Base-by-base conservation (phyloP, 2,329 filamentous ascomycete genomes). In the Chaetomiaceae sp. region DNA sequence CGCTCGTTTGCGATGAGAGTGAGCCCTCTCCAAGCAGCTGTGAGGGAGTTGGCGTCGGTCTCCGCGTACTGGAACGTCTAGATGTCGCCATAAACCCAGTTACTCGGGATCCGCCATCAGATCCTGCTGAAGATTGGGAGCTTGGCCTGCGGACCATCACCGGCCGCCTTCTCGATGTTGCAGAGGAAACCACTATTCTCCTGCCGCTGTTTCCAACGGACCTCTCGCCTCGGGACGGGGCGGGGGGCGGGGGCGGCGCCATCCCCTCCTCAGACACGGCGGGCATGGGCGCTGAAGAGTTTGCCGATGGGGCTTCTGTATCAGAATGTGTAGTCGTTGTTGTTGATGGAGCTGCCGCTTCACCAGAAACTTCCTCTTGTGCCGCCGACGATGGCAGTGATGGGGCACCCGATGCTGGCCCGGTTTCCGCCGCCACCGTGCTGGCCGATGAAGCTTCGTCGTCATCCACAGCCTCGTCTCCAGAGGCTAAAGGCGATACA, bases 401-500 rank as follows among this genome's bases (percentile, higher is more conserved):
- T 10, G 38, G 48, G 20, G 48, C 39, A 3, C 20, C 42, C 57
- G 48, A 58, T 57, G 24, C 58, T 44, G 33, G 58, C 33, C 58
- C 52, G 29, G n/a, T n/a, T n/a, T n/a, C n/a, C n/a, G 61, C 61
- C 30, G 52, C 50, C 15, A 53, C 52, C 10, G 69, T 68, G 54
- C 68, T 72, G 18, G 62, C 63, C 6, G 72, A 71, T 4, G 68
- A 71, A 27, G 61, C 62, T n/a, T 65, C 61, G 20, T 67, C 60
- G 6, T 52, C 50, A 30, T 62, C 56, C 30, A 57, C 62, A 22
- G 64, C 64, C 48, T 72, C 69, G 39, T 70, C 68, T 40, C 68
- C 69, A 26, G 74, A 74, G 24, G 67, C 69, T 26, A 71, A 70
- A 2, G 78, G 77, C 14, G 75, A 76, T 7, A 74, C 71, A 54